These are phyloP conservation scores for Lactarius deliciosus DNA, from an alignment of 768 basidiomycete species.

Conservation along the genomic window DNA sequence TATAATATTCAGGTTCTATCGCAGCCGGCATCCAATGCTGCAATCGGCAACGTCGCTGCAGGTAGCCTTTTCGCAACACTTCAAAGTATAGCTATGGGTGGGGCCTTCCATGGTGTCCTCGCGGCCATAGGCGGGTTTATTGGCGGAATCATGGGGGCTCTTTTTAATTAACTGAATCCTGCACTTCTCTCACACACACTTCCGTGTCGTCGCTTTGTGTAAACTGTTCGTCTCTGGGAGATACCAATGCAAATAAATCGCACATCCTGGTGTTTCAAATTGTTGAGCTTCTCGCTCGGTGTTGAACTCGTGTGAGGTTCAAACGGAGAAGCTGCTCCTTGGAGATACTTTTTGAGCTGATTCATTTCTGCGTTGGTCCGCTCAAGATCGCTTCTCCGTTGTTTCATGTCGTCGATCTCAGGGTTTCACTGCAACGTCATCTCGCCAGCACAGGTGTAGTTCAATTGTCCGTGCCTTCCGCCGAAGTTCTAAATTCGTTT, in stretches of 20 bases:
- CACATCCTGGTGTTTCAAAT: not conserved
- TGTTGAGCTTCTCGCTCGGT: too few species aligned
- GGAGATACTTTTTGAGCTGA: not conserved
- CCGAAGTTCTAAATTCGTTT: not conserved
- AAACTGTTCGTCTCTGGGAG: not conserved
- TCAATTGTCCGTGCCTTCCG: not conserved
- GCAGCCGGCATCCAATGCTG: conserved; percentile 34
- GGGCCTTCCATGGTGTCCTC: conserved; percentile 4
- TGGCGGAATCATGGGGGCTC: not conserved
- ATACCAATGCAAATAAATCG: not conserved
- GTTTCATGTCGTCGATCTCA: not conserved
- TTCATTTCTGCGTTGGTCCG: not conserved
- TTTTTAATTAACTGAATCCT: too few species aligned
- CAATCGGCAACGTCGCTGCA: conserved; percentile 31
- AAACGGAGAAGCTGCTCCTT: not conserved
- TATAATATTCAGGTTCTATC: conserved; percentile 26
- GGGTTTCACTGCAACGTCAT: not conserved
- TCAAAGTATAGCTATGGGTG: conserved; percentile 19
- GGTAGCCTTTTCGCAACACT: conserved; percentile 31
- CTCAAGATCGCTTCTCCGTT: not conserved
- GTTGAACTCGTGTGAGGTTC: not conserved
- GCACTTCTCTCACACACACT: too few species aligned
- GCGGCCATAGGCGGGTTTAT: not conserved
- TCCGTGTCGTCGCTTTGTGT: not conserved
- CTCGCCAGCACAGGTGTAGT: not conserved